phyloP scores from a whole-genome alignment of 2,329 filamentous ascomycete genomes.

The Alternaria conjuncta region DNA sequence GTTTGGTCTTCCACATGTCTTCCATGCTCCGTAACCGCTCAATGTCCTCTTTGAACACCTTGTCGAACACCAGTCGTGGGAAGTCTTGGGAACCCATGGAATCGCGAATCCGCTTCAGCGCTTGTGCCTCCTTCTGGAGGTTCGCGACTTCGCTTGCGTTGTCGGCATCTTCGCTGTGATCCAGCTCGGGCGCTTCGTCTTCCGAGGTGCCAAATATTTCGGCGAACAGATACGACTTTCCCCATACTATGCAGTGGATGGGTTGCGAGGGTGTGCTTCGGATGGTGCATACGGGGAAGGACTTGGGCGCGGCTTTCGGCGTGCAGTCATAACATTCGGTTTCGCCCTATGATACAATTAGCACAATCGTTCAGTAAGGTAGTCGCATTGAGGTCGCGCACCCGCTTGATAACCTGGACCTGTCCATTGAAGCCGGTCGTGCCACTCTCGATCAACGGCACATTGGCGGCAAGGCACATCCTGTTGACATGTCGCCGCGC shows the following conservation, averaged over 20 bases:
- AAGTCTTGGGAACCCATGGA: constrained; percentile 82
- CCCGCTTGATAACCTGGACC: constrained; percentile 93
- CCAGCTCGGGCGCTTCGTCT: constrained; percentile 79
- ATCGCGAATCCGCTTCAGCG: constrained; percentile 80
- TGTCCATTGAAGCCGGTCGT: constrained; percentile 98
- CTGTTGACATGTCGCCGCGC: constrained; percentile 93
- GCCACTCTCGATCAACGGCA: constrained; percentile 93
- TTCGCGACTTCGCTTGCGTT: constrained; percentile 90
- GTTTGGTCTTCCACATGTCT: constrained; percentile 93
- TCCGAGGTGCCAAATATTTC: constrained; percentile 94
- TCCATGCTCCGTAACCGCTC: constrained; percentile 82
- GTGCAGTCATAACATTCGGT: constrained; percentile 98
- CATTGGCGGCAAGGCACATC: constrained; percentile 92
- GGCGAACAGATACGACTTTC: constrained; percentile 92
- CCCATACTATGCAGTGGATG: constrained; percentile 99
- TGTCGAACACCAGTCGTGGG: constrained; percentile 82
- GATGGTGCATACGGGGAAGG: constrained; percentile 96
- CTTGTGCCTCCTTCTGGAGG: constrained; percentile 80
- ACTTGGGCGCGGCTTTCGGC: constrained; percentile 86
- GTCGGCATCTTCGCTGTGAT: constrained; percentile 79
- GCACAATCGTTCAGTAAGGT: background rate
- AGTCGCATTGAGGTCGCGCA: constrained; percentile 28
- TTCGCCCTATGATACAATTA: constrained; percentile 59
- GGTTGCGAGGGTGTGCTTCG: constrained; percentile 94
- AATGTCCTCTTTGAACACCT: constrained; percentile 89